Base-by-base conservation (phyloP, 106 monocot species). In the Acanthochlamys bracteata region DNA sequence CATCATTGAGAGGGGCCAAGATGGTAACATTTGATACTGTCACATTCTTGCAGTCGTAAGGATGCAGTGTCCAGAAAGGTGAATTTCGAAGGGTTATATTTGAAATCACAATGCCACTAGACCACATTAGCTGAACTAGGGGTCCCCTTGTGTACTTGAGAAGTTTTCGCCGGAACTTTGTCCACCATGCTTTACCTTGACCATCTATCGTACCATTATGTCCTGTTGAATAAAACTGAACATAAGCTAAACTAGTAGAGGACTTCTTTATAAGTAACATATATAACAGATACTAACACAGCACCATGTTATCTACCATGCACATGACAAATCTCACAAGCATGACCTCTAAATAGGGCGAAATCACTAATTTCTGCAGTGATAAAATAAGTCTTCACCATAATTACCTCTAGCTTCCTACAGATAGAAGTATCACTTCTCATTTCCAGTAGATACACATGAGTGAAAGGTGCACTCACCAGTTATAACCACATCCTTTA, bases 1-100 rank as follows among this genome's bases (percentile, higher is more conserved):
- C 80, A 27, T 71, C 80, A 43, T 12, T 40, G 19, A 80, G 41
- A 20, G 80, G 80, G 46, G 80, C 75, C 63, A 84, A 72, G 49
- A 84, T 84, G 43, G 68, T 80, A n/a, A 74, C 72, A 54, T 72
- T 53, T 27, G 73, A 66, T 14, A 81, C 27, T 66, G 74, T 81
- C 54, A 82, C 64, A 61, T 86, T 86, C 26, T 70, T 76, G 75
- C 86, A 86, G 25, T 86, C 86, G 56, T 73, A 86, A 21, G 86
- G 86, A 67, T 86, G 86, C 12, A 86, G 74, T 11, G 82, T 78
- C 86, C 86, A 86, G 57, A 86, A 86, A 67, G 86, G 86, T 65
- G 86, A 82, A 75, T 86, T 46, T 7, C 72, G 75, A 19, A 86
- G 62, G 17, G 86, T 86, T 16, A 86, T 79, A 60, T 82, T 79